A percentile compares a stretch with the other conserved stretches of the same genome.
phyloP scores from a whole-genome alignment of 352 stramenopile species.

The Globisporangium cederbergense region DNA sequence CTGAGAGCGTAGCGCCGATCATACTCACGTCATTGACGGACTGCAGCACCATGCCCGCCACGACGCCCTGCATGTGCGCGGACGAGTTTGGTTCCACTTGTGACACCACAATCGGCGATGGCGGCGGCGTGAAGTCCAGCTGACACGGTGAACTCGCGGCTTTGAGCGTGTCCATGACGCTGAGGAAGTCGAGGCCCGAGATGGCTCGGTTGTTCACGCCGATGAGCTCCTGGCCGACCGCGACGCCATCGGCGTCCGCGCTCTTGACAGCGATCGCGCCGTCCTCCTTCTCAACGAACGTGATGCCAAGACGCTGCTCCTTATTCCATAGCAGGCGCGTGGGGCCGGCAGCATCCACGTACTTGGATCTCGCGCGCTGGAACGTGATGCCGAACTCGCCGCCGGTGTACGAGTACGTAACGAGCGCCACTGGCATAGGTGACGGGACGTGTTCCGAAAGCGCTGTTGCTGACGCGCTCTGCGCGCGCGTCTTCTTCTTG shows the following conservation, averaged over 20 bases:
- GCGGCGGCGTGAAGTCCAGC: constrained; percentile 44
- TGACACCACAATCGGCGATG: constrained; percentile 39
- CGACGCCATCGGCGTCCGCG: constrained; percentile 23
- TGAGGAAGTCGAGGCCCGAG: constrained; percentile 27
- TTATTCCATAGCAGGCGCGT: constrained; percentile 45
- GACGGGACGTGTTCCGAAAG: background rate
- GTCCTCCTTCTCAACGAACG: constrained; percentile 36
- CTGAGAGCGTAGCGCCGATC: constrained; percentile 32
- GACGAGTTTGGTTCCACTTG: constrained; percentile 20
- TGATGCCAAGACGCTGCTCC: constrained; percentile 42
- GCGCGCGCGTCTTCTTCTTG: constrained; percentile 24
- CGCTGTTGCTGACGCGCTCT: constrained; percentile 7
- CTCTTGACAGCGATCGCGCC: constrained; percentile 44
- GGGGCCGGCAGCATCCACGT: constrained; percentile 23
- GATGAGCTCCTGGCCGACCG: constrained; percentile 41
- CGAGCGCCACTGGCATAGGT: background rate
- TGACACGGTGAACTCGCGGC: constrained; percentile 33
- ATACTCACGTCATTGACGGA: constrained; percentile 31
- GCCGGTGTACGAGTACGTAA: constrained; percentile 31
- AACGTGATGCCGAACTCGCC: constrained; percentile 36
- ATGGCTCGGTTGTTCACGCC: constrained; percentile 36
- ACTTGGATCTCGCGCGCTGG: constrained; percentile 35
- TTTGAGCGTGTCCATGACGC: constrained; percentile 38
- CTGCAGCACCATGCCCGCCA: constrained; percentile 35
- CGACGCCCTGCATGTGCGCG: constrained; percentile 26